Evolutionary conservation across 106 monocot genomes (phyloP), one percentile per base, ranked within the genome.

Genomic region (Acorus calamus): DNA sequence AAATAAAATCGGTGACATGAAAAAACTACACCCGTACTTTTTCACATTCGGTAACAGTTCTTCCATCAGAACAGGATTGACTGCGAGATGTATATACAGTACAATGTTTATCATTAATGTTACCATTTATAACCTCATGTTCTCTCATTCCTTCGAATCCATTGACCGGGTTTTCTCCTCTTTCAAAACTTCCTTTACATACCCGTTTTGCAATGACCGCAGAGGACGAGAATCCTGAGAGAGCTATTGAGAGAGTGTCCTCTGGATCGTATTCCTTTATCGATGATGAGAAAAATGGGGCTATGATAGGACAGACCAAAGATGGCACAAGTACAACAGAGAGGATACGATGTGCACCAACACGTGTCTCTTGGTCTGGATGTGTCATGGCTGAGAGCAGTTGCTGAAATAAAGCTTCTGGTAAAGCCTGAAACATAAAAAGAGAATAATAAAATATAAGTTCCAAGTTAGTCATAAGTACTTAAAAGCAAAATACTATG

Each of bases 341-440:
- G 54, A 98, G 61, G 68, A 92, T 42, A 55, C 85, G 87, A 79
- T 98, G 91, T 11, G 88, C 82, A 4, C 82, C 91, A 67, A 92
- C 71, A 73, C 87, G 74, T 64, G 82, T 88, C 58, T 79, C 79
- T 54, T 79, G 80, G 63, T 98, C 91, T 53, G 83, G 83, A 47
- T 98, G 91, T 58, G 79, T 58, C 96, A 98, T 98, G 59, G 77
- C 78, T 74, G 81, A 72, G 43, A 98, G 72, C 57, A 98, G 75
- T 72, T 98, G 91, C 48, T 98, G 81, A 76, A 98, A 88, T 60
- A 98, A 66, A 72, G 85, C 90, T 77, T 98, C 96, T 54, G 96
- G 91, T 65, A 98, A 88, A 63, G 71, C 88, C 96, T 98, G 71
- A 76, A 80, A 65, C 47, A 65, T 59, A 64, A 28, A 28, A 28